Base-by-base conservation (phyloP, 371 early-diverging fungal genomes). In the Thermomucor indicae-seudaticae region DNA sequence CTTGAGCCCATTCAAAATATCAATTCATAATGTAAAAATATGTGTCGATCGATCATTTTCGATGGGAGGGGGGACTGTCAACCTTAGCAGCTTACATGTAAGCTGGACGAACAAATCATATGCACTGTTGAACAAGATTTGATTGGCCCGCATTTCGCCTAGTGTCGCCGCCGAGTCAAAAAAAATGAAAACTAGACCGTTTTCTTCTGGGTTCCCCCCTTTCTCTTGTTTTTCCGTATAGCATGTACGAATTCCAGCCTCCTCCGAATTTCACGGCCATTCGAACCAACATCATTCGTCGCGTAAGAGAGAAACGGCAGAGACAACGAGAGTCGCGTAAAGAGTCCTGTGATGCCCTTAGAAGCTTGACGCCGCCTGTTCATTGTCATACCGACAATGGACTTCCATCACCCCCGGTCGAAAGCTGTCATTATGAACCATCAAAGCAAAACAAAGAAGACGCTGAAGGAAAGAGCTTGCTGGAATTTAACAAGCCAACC, bases 371-470 rank as follows among this genome's bases (percentile, higher is more conserved):
- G 10, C 27, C 2, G 39, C 45, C 17, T 12, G 35, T 37, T 31
- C 57, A 44, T 49, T 17, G 24, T 46, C 54, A 42, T 52, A 44
- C 57, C 46, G 68, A 67, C 40, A 69, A 65, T 16, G 71, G 71
- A 0, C 39, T 71, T 20, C 71, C 71, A 29, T 71, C 71, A 24
- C 71, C 71, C 46, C 71, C 71, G 22, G 59, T 64, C 27, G 71
- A 71, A 38, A 39, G 53, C 19, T 64, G 59, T 41, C 43, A 29
- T 25, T 52, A 50, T 41, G 62, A 61, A 42, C 20, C 42, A 32
- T 43, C 34, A 14, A 38, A 35, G 44, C 27, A 27, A 3, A 19
- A 52, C 34, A 42, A 52, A 14, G 52, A 49, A 24, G 39, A 16
- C 17, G 12, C 49, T 27, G 24, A n/a, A n/a, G n/a, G n/a, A n/a